These are phyloP conservation scores for Stentor coeruleus DNA, from an alignment of 73 alveolate species.

Conservation along the genomic window DNA sequence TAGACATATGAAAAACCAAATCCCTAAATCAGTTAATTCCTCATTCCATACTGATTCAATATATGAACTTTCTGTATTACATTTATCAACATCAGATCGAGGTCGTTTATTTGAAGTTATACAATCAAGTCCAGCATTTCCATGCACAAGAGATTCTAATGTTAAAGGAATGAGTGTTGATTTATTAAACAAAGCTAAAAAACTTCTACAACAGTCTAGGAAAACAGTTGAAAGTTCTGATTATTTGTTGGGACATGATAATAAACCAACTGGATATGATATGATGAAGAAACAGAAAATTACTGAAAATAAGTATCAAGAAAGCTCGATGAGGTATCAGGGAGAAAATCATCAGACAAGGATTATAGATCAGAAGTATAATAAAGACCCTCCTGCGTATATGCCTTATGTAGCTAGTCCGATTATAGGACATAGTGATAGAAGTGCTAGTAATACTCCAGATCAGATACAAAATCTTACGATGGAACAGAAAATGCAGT, in stretches of 20 bases:
- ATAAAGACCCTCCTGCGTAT: conserved; percentile 24
- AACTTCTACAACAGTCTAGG: not conserved
- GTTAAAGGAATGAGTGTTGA: conserved; percentile 18
- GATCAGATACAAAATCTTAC: conserved; percentile 18
- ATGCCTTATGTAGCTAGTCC: conserved; percentile 14
- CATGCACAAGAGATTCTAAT: not conserved
- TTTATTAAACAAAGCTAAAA: conserved; percentile 4
- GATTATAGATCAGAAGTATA: not conserved
- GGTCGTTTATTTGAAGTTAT: conserved; percentile 11
- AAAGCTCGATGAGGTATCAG: no score
- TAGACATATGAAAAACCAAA: conserved; percentile 10
- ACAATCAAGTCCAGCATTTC: conserved; percentile 8
- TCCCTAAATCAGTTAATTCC: not conserved
- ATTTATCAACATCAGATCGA: not conserved
- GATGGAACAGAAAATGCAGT: conserved; percentile 23
- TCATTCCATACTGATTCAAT: not conserved
- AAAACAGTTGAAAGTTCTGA: not conserved
- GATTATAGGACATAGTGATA: not conserved
- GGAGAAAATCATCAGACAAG: not conserved
- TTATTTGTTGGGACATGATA: conserved; percentile 22
- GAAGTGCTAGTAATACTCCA: not conserved
- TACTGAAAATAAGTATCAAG: conserved; percentile 4
- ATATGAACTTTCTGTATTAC: conserved; percentile 16
- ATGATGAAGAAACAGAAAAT: not conserved
- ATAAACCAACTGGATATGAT: not conserved